Conservation (phyloP, 2,329 filamentous ascomycete species). For the Diaporthe ampelina region DNA sequence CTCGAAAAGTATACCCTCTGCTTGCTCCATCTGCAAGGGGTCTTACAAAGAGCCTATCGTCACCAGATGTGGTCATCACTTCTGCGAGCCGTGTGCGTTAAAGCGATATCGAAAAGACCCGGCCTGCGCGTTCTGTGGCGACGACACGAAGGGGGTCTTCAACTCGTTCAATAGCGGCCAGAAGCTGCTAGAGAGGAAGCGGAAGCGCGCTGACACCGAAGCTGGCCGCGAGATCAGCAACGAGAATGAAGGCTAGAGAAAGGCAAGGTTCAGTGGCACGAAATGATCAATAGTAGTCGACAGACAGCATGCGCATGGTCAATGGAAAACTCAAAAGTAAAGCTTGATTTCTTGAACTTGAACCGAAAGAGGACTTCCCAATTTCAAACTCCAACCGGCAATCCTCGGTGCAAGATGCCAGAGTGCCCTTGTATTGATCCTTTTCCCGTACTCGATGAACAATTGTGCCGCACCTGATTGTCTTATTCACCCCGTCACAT, state of each 20-base stretch:
- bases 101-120: background rate
- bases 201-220: background rate
- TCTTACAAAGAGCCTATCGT: background rate
- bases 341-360: too few relatives aligned
- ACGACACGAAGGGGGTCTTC: background rate
- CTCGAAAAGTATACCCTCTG: background rate
- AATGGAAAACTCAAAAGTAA: too few relatives aligned
- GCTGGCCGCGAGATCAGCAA: background rate
- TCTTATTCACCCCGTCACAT: too few relatives aligned
- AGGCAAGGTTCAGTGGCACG: background rate
- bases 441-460: too few relatives aligned
- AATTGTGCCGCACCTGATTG: too few relatives aligned
- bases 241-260: background rate
- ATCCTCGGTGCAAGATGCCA: too few relatives aligned
- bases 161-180: background rate
- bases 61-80: background rate
- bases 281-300: background rate
- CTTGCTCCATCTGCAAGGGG: background rate
- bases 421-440: too few relatives aligned
- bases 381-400: too few relatives aligned
- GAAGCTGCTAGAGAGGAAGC: background rate
- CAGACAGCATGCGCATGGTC: background rate
- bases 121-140: background rate
- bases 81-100: background rate
- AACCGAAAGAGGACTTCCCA: too few relatives aligned